Evolutionary conservation across 306 rosid species (phyloP).

Genomic region (Vachellia collinsii): DNA sequence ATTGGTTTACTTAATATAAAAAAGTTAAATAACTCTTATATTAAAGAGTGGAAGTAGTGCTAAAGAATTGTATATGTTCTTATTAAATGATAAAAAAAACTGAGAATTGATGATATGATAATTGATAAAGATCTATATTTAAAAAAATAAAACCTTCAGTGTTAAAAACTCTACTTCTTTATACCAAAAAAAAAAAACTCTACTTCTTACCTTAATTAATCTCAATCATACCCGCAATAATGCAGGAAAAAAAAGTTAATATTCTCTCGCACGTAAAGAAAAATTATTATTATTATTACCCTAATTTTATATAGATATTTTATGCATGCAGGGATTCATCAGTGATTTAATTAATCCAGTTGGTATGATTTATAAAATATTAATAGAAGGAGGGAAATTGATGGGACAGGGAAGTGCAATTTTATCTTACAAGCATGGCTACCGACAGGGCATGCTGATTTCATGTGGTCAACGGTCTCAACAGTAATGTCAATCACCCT

Average conservation of each 20-base stretch:
- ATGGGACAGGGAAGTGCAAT: neutral
- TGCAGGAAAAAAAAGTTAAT: neutral
- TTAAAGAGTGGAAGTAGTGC: no score
- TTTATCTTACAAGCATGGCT: neutral
- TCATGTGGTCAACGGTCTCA: neutral
- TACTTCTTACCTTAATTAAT: neutral
- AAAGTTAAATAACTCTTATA: no score
- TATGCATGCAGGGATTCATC: neutral
- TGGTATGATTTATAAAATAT: neutral
- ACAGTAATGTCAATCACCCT: neutral
- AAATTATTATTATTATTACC: no score
- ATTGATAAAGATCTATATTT: neutral
- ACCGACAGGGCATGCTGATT: constrained; percentile 1
- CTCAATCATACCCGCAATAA: neutral
- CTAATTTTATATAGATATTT: neutral
- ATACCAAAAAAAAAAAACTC: no score
- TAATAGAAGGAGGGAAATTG: neutral
- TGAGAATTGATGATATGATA: neutral
- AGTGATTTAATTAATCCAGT: neutral
- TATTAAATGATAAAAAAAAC: no score
- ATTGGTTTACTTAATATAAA: no score
- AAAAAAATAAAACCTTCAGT: no score
- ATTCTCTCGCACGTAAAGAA: no score
- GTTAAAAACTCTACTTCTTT: no score
- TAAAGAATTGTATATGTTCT: no score